Percentiles rank a stretch among this genome's conserved stretches.
Evolutionary conservation across 2,329 filamentous ascomycete genomes (phyloP).

Genomic region (Neofusicoccum sp.): DNA sequence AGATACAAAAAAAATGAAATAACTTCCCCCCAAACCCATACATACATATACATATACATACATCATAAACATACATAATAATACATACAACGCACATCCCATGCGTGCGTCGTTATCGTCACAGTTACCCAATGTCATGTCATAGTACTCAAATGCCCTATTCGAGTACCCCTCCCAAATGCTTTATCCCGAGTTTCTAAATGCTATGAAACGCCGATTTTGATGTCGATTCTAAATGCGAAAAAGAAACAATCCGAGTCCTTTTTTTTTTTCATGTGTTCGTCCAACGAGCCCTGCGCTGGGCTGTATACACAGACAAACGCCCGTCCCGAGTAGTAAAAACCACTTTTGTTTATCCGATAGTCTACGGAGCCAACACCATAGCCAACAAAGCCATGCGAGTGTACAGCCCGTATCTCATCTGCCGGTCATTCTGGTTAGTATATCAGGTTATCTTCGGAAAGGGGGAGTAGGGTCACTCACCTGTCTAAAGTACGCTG

Average conservation of each 20-base stretch:
- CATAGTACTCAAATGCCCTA: conserved; percentile 11
- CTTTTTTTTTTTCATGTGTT: conserved; percentile 5
- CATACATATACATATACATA: conserved; percentile 10
- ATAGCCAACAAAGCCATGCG: conserved; percentile 95
- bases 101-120: not conserved
- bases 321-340: not conserved
- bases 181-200: conserved; percentile 12
- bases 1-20: conserved; percentile 35
- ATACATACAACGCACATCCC: conserved; percentile 3
- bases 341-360: not conserved
- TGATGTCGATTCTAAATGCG: conserved; percentile 6
- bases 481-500: conserved; percentile 99
- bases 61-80: conserved; percentile 5
- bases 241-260: not conserved
- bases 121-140: not conserved
- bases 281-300: not conserved
- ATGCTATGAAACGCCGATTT: conserved; percentile 6
- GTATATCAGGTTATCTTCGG: conserved; percentile 27
- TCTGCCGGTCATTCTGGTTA: conserved; percentile 58
- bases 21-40: conserved; percentile 29
- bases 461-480: conserved; percentile 42
- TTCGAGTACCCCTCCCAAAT: conserved; percentile 11
- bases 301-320: conserved; percentile 1
- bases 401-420: conserved; percentile 96
- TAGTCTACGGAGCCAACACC: conserved; percentile 65